Base-by-base conservation (phyloP, 257 asterid genomes). In the Solanum bukasovii region DNA sequence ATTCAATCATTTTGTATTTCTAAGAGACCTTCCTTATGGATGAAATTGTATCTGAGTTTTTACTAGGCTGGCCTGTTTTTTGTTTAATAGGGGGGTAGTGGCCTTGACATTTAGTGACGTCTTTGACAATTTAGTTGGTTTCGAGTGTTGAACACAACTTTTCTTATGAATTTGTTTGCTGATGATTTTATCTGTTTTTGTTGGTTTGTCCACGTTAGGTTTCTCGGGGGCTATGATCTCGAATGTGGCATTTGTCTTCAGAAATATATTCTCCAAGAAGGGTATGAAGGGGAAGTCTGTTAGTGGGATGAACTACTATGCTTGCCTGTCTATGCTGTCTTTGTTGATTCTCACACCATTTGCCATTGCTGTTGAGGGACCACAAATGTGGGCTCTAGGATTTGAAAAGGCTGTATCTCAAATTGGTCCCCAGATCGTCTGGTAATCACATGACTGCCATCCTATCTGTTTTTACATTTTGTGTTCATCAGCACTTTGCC, bases 211-310 rank as follows among this genome's bases (percentile, higher is more conserved):
- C 68, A 90, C 74, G 88, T 92, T 98, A 97, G 99, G 99, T 84
- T 97, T 97, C 89, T 92, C 93, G 98, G 99, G 99, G 91, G 99
- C 99, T 89, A 97, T 97, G 99, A 95, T 97, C 88, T 97, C 99
- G 9, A 97, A 97, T 88, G 88, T 97, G 93, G 99, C 99, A 40
- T 97, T 97, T 92, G 99, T 97, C 84, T 96, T 97, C 88, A 93
- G 99, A 10, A 97, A 97, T 90, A 97, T 97, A 92, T 97, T 97
- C 90, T 97, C 99, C 71, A 97, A 97, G 97, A 97, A 35, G 96
- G 99, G 99, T 84, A 97, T 97, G 99, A 95, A 92, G 91, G 99
- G 99, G 87, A 97, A 97, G 81, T 94, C 98, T 9, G 97, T 97
- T 61, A 95, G 98, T 83, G 99, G 99, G 37, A 97, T 97, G 98